Base-by-base conservation (phyloP, 1,139 yeast genomes). In the Nakaseomyces uthaithaninus region DNA sequence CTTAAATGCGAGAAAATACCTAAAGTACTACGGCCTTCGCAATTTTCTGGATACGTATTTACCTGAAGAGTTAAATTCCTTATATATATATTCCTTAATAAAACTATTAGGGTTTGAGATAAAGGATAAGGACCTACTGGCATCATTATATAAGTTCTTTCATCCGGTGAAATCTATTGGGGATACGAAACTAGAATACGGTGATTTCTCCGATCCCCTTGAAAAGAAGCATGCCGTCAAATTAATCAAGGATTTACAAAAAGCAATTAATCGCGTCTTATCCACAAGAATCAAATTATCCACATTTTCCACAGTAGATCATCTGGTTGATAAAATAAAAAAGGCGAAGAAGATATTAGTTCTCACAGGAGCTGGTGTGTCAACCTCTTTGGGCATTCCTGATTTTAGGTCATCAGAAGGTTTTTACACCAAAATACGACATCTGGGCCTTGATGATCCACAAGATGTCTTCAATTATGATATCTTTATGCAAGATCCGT, bases 281-380 rank as follows among this genome's bases (percentile, higher is more conserved):
- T 63, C 69, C 27, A 71, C 74, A 45, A 68, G 93, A 46, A 65
- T 72, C 4, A 64, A 80, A 45, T 51, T 79, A 25, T 67, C 70
- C 3, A 60, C 67, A 44, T 74, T 80, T 48, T 64, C 68, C 41
- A 74, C 80, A 1, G 54, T 84, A 3, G 80, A 78, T n/a, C 77
- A 80, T 47, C 77, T 81, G 1, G 61, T 75, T 3, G 66, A 66
- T 1, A 72, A 73, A 35, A 66, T 89, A 31, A 52, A 67, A 15
- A 65, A 64, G 9, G 76, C 93, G 1, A 59, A 70, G 15, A 80
- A 77, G 42, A 74, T 91, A 16, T 55, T 91, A 46, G 94, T 91
- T 1, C 66, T 91, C 20, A 86, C 96, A 0, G 98, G 98, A 4
- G 98, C 98, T 0, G 98, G 98, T 15, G 87, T 91, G 35, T 85